phyloP scores from a whole-genome alignment of 306 rosid species.

The Quercus robur region DNA sequence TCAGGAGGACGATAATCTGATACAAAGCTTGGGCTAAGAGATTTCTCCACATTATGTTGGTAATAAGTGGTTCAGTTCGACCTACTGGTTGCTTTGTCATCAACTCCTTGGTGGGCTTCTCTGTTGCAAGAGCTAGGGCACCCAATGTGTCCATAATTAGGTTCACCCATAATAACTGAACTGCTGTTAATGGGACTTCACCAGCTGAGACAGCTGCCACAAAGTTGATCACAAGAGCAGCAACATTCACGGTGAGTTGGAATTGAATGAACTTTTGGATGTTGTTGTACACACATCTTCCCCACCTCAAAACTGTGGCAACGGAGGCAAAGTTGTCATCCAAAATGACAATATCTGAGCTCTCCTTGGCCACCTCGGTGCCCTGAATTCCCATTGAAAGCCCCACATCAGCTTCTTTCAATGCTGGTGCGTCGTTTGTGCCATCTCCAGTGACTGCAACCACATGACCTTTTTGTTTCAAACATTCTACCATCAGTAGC shows the following conservation, averaged over 20 bases:
- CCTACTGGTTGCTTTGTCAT: constrained; percentile 12
- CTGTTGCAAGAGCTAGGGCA: constrained; percentile 25
- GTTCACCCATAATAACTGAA: constrained; percentile 23
- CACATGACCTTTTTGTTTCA: constrained; percentile 18
- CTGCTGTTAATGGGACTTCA: constrained; percentile 17
- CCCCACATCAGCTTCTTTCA: constrained; percentile 29
- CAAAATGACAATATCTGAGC: constrained; percentile 29
- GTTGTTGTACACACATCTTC: constrained; percentile 25
- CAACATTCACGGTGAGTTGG: constrained; percentile 20
- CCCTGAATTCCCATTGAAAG: constrained; percentile 35
- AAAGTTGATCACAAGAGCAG: constrained; percentile 14
- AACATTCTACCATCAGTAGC: constrained; percentile 21
- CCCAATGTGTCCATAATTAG: constrained; percentile 26
- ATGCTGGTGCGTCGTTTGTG: constrained; percentile 26
- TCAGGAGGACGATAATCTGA: constrained; percentile 17
- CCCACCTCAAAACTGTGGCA: constrained; percentile 23
- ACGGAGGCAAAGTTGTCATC: constrained; percentile 24
- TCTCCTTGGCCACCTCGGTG: constrained; percentile 23
- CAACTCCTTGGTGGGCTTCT: constrained; percentile 19
- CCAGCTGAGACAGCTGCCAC: constrained; percentile 14
- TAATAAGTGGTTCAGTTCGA: constrained; percentile 18
- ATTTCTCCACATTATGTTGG: constrained; percentile 34
- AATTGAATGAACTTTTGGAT: constrained; percentile 26
- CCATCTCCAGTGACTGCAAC: constrained; percentile 37
- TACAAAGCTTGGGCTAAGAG: constrained; percentile 22